These are phyloP conservation scores for Penicillium sp. DNA, from an alignment of 2,329 filamentous ascomycete genomes.

Conservation along the genomic window DNA sequence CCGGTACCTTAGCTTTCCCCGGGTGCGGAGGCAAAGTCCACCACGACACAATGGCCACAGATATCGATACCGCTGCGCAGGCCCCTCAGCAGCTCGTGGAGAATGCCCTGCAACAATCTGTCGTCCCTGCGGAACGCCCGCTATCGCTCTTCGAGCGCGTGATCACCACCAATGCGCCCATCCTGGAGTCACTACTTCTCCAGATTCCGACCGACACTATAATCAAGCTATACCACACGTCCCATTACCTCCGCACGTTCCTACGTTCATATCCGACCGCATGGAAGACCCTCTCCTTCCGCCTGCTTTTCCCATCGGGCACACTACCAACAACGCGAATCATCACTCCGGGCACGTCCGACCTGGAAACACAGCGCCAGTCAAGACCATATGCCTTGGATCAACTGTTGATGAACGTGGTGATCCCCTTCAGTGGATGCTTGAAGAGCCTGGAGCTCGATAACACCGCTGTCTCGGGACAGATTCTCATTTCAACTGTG, in stretches of 20 bases:
- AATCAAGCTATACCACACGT: constrained; percentile 59
- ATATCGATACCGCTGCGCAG: constrained; percentile 8
- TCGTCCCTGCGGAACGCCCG: constrained; percentile 25
- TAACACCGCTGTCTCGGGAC: constrained; percentile 60
- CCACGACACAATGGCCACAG: constrained; percentile 10
- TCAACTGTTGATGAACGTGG: constrained; percentile 55
- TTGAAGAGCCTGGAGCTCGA: constrained; percentile 58
- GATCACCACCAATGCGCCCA: constrained; percentile 56
- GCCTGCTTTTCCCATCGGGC: constrained; percentile 46
- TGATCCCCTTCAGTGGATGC: constrained; percentile 56
- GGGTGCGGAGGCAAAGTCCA: constrained; percentile 3
- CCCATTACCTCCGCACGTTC: constrained; percentile 54
- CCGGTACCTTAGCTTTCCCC: constrained; percentile 12
- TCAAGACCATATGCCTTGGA: constrained; percentile 59
- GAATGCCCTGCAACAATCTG: constrained; percentile 23
- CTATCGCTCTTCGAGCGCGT: constrained; percentile 54
- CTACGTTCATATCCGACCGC: constrained; percentile 57
- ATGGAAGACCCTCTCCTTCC: constrained; percentile 61
- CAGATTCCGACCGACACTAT: constrained; percentile 57
- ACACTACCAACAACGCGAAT: constrained; percentile 33
- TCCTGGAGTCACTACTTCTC: constrained; percentile 58
- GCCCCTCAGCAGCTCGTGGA: constrained; percentile 23
- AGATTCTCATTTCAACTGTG: constrained; percentile 55
- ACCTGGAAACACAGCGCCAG: constrained; percentile 43
- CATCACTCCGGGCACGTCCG: constrained; percentile 31